These are phyloP conservation scores for Monosporozyma servazzii DNA, from an alignment of 805 yeast genomes.

Conservation along the genomic window DNA sequence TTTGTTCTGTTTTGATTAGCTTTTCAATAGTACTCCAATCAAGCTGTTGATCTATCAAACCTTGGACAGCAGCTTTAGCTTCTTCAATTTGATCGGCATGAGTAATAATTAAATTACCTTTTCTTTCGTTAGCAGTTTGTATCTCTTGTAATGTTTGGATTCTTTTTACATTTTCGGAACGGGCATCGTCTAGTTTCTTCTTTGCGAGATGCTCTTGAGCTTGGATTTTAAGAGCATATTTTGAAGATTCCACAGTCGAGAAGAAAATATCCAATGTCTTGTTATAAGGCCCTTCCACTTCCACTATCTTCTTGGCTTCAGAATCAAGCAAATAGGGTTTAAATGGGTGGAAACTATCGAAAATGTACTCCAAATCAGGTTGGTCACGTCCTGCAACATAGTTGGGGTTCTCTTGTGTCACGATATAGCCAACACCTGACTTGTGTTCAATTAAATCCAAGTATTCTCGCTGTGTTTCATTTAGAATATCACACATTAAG, in stretches of 20 bases:
- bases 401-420: constrained; percentile 49
- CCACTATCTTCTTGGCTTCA: constrained; percentile 32
- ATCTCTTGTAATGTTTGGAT: constrained; percentile 54
- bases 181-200: constrained; percentile 65
- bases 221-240: constrained; percentile 63
- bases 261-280: constrained; percentile 75
- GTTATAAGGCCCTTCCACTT: constrained; percentile 55
- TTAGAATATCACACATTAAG: constrained; percentile 35
- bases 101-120: constrained; percentile 64
- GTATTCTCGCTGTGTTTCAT: constrained; percentile 39
- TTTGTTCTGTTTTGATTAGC: constrained; percentile 58
- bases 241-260: constrained; percentile 76
- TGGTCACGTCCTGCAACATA: constrained; percentile 35
- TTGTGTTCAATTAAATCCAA: constrained; percentile 29
- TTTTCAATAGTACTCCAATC: constrained; percentile 89
- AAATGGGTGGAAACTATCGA: constrained; percentile 66
- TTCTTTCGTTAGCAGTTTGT: constrained; percentile 53
- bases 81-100: constrained; percentile 64
- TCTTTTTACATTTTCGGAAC: constrained; percentile 60
- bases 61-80: constrained; percentile 59
- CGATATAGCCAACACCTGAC: constrained; percentile 49
- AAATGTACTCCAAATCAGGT: constrained; percentile 40
- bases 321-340: constrained; percentile 37
- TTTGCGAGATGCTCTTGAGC: constrained; percentile 69
- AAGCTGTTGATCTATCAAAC: constrained; percentile 69